Evolutionary conservation across 169 alveolate species (phyloP), one percentile per base, ranked within the genome.

Genomic region (Plasmodium gallinaceum): DNA sequence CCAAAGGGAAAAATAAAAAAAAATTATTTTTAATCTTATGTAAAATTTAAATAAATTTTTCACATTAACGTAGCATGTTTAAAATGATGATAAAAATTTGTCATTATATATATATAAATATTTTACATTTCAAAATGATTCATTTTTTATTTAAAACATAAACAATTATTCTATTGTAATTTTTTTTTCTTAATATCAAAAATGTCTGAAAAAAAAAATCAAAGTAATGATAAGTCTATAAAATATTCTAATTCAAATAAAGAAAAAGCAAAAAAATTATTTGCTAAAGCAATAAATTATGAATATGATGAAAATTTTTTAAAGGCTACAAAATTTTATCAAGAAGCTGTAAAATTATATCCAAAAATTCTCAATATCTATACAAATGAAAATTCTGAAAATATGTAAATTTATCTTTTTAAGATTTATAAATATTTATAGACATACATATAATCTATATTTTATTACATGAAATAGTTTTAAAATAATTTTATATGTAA

Each of bases 251-350:
- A 43, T 39, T 61, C 75, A 76, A 76, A 76, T 48, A 76, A 76
- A 54, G 88, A 76, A 64, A 64, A 76, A 20, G 88, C 88, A 32
- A 64, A 76, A 26, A 64, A 76, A 46, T 64, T 76, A 51, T 76
- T 76, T 68, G 16, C 62, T 65, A 69, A 76, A 76, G 88, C 88
- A 20, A 45, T 76, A 62, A 76, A 76, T 45, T 68, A 76, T 46
- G 88, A 76, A 54, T 26, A 66, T 76, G 88, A 76, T 76, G 88
- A 76, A 76, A 76, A 76, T 24, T 76, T 62, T 76, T 76, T 76
- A 64, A 76, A 76, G 52, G 88, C 88, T 20, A 64, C 76, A n/a
- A 61, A 76, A 39, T 76, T 76, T 43, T 76, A 76, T 20, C 88
- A 76, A 48, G 58, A 76, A 76, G 88, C 88, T 26, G 76, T 76